phyloP scores from a whole-genome alignment of 805 yeast species.

The Saccharomycopsis fermentans region DNA sequence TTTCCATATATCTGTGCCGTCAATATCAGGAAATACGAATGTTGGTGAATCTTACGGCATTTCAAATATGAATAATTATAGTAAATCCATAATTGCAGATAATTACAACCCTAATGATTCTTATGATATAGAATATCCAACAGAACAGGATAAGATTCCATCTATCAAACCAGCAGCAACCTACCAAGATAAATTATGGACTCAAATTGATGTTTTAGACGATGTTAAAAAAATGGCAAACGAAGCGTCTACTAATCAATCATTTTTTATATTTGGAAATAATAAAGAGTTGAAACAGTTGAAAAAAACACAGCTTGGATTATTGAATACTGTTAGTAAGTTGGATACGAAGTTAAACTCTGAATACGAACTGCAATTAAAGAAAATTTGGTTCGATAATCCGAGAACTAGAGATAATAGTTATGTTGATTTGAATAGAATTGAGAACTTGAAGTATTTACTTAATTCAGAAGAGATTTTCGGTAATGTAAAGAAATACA shows the following conservation, averaged over 20 bases:
- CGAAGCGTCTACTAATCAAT: constrained; percentile 32
- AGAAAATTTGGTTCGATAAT: constrained; percentile 17
- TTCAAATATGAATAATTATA: neutral
- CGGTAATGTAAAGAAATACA: constrained; percentile 7
- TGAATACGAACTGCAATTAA: constrained; percentile 7
- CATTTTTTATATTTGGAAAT: constrained; percentile 37
- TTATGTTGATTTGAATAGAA: constrained; percentile 11
- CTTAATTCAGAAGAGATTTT: constrained; percentile 14
- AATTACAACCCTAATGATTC: neutral
- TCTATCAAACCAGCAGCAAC: constrained; percentile 51
- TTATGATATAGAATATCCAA: constrained; percentile 13
- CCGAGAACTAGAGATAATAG: constrained; percentile 1
- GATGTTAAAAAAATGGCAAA: constrained; percentile 58
- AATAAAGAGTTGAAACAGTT: constrained; percentile 20
- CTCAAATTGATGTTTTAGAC: constrained; percentile 76
- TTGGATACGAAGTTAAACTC: constrained; percentile 13
- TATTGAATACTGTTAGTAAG: constrained; percentile 11
- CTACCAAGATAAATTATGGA: constrained; percentile 72
- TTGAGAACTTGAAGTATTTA: constrained; percentile 14
- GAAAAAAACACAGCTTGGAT: constrained; percentile 10
- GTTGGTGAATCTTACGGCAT: neutral
- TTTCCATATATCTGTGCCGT: neutral
- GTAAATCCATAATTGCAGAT: neutral
- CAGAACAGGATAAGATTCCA: constrained; percentile 37
- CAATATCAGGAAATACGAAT: neutral